phyloP scores from a whole-genome alignment of 352 stramenopile species.

The Thraustochytrium sp. region DNA sequence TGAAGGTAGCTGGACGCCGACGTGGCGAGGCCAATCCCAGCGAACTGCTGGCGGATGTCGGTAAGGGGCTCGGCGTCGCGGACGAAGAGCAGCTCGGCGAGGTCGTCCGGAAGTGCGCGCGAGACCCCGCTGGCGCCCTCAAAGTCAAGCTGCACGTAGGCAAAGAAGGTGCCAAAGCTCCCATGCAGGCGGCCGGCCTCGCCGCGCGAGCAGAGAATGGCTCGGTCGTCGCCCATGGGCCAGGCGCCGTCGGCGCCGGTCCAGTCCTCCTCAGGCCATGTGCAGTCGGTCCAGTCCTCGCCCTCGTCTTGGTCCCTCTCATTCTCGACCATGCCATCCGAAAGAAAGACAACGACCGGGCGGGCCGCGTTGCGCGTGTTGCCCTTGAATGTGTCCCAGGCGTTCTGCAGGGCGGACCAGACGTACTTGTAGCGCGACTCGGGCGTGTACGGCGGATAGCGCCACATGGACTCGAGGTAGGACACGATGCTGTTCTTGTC shows the following conservation, averaged over 20 bases:
- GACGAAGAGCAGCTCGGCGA: background rate
- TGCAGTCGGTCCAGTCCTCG: background rate
- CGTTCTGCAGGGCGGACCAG: background rate
- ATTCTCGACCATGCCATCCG: background rate
- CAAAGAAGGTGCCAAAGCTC: background rate
- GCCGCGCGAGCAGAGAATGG: background rate
- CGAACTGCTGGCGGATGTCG: background rate
- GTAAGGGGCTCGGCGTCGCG: background rate
- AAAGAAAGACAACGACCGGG: slow-evolving; percentile 5
- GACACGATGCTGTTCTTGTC: background rate
- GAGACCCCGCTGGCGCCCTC: background rate
- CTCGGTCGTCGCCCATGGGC: background rate
- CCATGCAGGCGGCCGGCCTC: background rate
- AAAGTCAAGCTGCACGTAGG: slow-evolving; percentile 5
- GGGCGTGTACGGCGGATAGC: background rate
- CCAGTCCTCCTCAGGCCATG: background rate
- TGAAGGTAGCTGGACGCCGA: background rate
- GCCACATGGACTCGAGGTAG: background rate
- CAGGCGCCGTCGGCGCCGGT: background rate
- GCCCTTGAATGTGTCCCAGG: background rate
- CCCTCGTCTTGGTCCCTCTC: background rate
- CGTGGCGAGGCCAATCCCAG: background rate
- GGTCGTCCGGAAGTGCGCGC: background rate
- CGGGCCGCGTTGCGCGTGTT: background rate
- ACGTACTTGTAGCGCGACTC: background rate